Conservation (phyloP, 495 filamentous ascomycete species). For the Podospora australis region DNA sequence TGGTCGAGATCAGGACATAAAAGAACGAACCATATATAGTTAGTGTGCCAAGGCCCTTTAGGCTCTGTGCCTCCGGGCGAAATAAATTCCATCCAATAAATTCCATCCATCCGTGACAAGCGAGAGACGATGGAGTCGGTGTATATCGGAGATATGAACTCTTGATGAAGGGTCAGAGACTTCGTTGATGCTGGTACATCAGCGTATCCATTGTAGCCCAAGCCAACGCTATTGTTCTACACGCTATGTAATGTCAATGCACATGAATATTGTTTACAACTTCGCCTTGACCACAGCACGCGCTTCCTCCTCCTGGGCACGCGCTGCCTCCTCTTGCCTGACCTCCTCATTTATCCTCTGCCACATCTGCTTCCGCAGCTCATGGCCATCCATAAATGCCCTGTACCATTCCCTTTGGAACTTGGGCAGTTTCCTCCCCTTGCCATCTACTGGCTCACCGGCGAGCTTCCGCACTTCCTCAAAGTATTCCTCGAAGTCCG, state of each 20-base stretch:
- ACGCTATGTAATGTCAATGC: not conserved
- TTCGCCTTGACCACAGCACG: slow-evolving; percentile 1
- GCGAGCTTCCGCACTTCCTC: slow-evolving; percentile 42
- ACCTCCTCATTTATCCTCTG: slow-evolving; percentile 29
- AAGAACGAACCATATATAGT: too few species aligned
- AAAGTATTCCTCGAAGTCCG: slow-evolving; percentile 52
- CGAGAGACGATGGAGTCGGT: too few species aligned
- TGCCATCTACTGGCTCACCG: slow-evolving; percentile 34
- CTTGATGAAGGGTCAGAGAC: too few species aligned
- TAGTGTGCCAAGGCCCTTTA: too few species aligned
- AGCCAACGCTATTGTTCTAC: not conserved
- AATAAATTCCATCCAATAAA: not conserved
- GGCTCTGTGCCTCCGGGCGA: too few species aligned
- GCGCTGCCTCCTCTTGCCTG: slow-evolving; percentile 9
- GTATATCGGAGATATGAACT: too few species aligned
- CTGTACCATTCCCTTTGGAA: slow-evolving; percentile 45
- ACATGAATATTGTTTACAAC: not conserved
- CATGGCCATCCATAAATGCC: slow-evolving; percentile 43
- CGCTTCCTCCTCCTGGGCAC: not conserved
- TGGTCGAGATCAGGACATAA: too few species aligned
- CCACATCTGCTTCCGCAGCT: slow-evolving; percentile 48
- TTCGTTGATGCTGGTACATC: too few species aligned
- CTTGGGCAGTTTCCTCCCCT: slow-evolving; percentile 38
- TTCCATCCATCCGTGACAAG: too few species aligned
- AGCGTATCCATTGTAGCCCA: too few species aligned